Evolutionary conservation across 495 filamentous ascomycete genomes (phyloP), one percentile per base, ranked within the genome.

Genomic region (Penicillium crystallinum): DNA sequence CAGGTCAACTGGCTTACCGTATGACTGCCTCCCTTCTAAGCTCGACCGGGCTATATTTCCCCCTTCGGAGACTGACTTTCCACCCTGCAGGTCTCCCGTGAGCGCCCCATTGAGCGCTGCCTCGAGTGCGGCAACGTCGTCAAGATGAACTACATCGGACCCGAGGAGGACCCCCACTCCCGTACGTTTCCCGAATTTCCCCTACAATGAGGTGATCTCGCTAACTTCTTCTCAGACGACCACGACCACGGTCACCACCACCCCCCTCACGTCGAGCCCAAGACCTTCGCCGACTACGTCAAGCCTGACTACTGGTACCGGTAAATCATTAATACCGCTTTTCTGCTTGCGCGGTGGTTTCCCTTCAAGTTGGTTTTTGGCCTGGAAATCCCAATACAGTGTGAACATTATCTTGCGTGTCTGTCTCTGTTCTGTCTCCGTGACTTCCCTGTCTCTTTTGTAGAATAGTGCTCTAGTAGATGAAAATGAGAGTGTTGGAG

Each of bases 61-160:
- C 34, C 29, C 27, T 29, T 8, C 25, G 30, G 21, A 37, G 34
- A 29, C 44, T 56, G 35, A 61, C 49, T 12, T 15, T 23, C 1
- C 1, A 2, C 0, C 19, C 31, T 31, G 41, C 59, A 92, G 89
- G 84, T 91, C 69, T 86, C 88, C 63, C 89, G 90, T 63, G 86
- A 90, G 55, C 91, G 91, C 70, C 93, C 93, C 35, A 65, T 96
- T 55, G 84, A 93, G 75, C 89, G 93, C 62, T 98, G 93, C 84
- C 78, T 81, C 65, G 93, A 98, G 79, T 98, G 93, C 78, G 95
- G 95, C 46, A 84, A 82, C 75, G 89, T 91, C 59, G 88, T 91
- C 74, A 96, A 95, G 84, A 89, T 97, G 84, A 88, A 97, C 68
- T 98, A 97, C 69, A 69, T 97, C 49, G 93, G 93, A 31, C 87